Evolutionary conservation across 1,284 basidiomycete genomes (phyloP).

Genomic region (Mycena citricolor): DNA sequence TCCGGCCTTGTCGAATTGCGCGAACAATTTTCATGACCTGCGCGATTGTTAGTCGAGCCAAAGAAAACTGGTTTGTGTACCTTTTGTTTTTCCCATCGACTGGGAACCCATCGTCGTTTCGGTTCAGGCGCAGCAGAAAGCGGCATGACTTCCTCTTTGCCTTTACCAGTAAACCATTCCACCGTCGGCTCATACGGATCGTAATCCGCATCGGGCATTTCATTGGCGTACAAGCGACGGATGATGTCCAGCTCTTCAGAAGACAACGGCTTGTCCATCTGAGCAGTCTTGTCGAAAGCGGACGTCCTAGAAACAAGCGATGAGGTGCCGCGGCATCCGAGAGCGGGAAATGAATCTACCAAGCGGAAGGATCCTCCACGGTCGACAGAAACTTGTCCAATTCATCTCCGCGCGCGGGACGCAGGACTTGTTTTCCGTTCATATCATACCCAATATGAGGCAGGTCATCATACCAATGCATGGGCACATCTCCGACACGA

Average conservation of each 20-base stretch:
- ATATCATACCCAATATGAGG: conserved; percentile 99
- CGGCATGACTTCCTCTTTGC: conserved; percentile 93
- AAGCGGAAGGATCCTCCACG: conserved; percentile 88
- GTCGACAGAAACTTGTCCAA: conserved; percentile 96
- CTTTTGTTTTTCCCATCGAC: conserved; percentile 99
- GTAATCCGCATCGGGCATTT: conserved; percentile 89
- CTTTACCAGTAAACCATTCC: conserved; percentile 98
- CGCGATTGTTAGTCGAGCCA: conserved; percentile 10
- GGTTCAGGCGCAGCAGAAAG: conserved; percentile 91
- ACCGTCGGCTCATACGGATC: conserved; percentile 92
- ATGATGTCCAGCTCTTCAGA: conserved; percentile 96
- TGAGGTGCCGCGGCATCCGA: too few species aligned
- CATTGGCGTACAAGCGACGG: conserved; percentile 82
- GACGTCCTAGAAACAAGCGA: conserved; percentile 66
- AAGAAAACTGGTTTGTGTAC: conserved; percentile 38
- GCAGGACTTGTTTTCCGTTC: conserved; percentile 91
- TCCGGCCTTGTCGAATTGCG: conserved; percentile 94
- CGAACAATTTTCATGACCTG: conserved; percentile 99
- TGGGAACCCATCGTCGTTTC: conserved; percentile 94
- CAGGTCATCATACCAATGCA: conserved; percentile 99
- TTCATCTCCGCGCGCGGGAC: conserved; percentile 95
- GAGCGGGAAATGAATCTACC: conserved; percentile 46
- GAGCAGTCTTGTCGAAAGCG: conserved; percentile 88
- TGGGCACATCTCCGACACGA: conserved; percentile 92
- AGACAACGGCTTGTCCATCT: conserved; percentile 85